phyloP scores from a whole-genome alignment of 129 eudicot species.

The Heracleum sosnowskyi region DNA sequence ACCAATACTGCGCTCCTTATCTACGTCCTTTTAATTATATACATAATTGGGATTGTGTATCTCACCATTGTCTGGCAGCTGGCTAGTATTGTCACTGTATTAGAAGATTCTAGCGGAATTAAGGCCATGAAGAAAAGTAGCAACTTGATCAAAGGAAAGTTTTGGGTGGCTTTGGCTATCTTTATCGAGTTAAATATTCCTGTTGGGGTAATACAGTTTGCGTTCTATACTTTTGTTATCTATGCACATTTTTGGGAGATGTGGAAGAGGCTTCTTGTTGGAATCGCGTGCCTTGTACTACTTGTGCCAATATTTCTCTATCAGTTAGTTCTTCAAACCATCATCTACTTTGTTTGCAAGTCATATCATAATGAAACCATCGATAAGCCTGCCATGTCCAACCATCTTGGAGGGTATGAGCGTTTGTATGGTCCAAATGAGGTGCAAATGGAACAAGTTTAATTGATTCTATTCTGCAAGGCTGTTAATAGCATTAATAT shows the following conservation, averaged over 20 bases:
- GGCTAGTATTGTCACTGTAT: slow-evolving; percentile 57
- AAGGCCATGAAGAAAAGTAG: slow-evolving; percentile 52
- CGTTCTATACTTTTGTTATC: slow-evolving; percentile 22
- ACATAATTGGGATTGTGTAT: slow-evolving; percentile 41
- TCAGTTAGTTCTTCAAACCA: too few species aligned
- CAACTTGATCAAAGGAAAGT: slow-evolving; percentile 50
- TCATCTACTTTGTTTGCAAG: slow-evolving; percentile 67
- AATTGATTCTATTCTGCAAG: background rate
- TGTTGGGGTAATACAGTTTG: slow-evolving; percentile 11
- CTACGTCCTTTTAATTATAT: slow-evolving; percentile 15
- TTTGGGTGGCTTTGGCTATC: slow-evolving; percentile 23
- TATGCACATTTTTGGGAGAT: too few species aligned
- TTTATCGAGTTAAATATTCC: slow-evolving; percentile 24
- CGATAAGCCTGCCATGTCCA: slow-evolving; percentile 46
- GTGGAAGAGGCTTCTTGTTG: too few species aligned
- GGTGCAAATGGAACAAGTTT: slow-evolving; percentile 20
- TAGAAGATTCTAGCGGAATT: slow-evolving; percentile 45
- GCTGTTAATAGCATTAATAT: too few species aligned
- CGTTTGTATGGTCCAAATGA: slow-evolving; percentile 34
- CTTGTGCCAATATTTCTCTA: too few species aligned
- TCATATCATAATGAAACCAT: slow-evolving; percentile 60
- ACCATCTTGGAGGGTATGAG: slow-evolving; percentile 50
- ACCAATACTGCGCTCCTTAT: background rate
- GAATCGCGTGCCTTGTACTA: too few species aligned
- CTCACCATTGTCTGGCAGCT: slow-evolving; percentile 57